Percentiles rank a stretch among this genome's conserved stretches.
These are phyloP conservation scores for Epichloe bromicola DNA, from an alignment of 2,329 filamentous ascomycete species.

Conservation along the genomic window DNA sequence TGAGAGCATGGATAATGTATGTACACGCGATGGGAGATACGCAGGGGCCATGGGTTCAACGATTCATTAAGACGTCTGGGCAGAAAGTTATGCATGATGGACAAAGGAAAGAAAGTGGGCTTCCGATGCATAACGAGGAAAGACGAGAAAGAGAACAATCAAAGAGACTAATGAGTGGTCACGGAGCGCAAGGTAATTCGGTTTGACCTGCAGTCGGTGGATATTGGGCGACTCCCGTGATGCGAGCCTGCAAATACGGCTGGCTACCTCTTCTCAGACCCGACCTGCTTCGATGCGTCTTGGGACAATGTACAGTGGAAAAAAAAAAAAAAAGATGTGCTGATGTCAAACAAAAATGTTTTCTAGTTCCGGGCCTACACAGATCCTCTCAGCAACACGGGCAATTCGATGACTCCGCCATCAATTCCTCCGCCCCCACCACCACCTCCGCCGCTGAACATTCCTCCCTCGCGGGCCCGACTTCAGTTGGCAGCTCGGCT, in stretches of 20 bases:
- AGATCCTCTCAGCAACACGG: conserved; percentile 36
- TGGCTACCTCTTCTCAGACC: conserved; percentile 7
- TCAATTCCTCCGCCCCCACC: conserved; percentile 46
- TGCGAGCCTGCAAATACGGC: conserved; percentile 1
- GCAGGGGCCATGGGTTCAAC: not conserved
- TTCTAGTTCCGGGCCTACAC: conserved; percentile 46
- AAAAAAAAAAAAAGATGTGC: conserved; percentile 1
- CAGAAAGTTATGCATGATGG: conserved; percentile 2
- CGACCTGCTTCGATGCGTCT: conserved; percentile 2
- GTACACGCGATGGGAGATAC: not conserved
- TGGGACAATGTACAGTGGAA: conserved; percentile 9
- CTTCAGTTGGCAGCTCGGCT: conserved; percentile 83
- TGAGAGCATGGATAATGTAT: not conserved
- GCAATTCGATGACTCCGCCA: conserved; percentile 38
- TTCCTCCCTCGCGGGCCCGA: conserved; percentile 74
- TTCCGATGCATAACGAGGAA: not conserved
- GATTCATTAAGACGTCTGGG: conserved; percentile 1
- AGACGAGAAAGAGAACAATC: not conserved
- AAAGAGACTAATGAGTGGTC: not conserved
- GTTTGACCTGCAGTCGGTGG: not conserved
- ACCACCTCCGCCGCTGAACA: conserved; percentile 70
- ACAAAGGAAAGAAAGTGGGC: not conserved
- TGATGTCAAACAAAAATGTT: conserved; percentile 1
- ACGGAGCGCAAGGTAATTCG: not conserved
- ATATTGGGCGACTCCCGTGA: not conserved